Evolutionary conservation across 257 asterid species (phyloP), one percentile per base, ranked within the genome.

Genomic region (Jacaranda copaia): DNA sequence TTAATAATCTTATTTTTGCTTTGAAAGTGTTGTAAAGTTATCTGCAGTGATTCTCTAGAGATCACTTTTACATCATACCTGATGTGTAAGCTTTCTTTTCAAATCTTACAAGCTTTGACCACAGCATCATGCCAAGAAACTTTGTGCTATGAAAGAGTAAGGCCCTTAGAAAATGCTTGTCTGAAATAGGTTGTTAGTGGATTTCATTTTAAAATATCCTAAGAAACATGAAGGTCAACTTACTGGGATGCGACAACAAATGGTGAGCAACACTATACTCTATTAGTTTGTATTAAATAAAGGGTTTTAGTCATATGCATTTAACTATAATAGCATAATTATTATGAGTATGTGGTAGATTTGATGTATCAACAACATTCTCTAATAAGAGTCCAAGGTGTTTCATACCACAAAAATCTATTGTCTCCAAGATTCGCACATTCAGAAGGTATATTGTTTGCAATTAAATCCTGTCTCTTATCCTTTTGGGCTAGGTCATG

Each of bases 141-240:
- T 59, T 96, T 91, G 84, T 96, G 98, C 81, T 93, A 93, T 72
- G 98, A 92, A 80, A 87, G 98, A 82, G 99, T 96, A 8, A 97
- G 93, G 84, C 97, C 91, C 83, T 84, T 93, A 71, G 98, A 98
- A 65, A 98, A 93, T 87, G 97, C 99, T 76, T 96, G 93, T 83
- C 86, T 96, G 48, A 93, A 96, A 84, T 95, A 98, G 99, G 98
- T 96, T 11, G 99, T 96, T 46, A 93, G 97, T 86, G 91, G 95
- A 71, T 96, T 87, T 72, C 97, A 93, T 65, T 96, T 90, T 96
- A 6, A 91, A 91, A 82, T 83, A 91, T 83, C 97, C 99, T 57
- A 96, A 93, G 88, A 96, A 96, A 77, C 99, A 96, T 67, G 99
- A 96, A 88, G 98, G 98, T 20, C 97, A 96, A 79, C 98, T 96